phyloP scores from a whole-genome alignment of 2,329 filamentous ascomycete species.

The Xylariales sp. region DNA sequence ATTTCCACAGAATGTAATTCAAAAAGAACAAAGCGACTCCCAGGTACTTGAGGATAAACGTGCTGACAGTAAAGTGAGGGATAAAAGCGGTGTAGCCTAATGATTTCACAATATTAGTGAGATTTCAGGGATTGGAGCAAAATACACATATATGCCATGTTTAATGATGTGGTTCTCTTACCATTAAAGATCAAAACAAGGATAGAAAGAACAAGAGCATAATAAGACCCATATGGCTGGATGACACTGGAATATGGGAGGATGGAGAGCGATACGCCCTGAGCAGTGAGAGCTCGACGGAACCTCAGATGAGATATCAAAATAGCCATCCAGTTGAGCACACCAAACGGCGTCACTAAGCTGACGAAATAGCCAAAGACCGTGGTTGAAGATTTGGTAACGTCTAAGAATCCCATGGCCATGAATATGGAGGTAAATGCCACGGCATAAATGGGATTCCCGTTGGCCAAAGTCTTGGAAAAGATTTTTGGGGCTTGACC shows the following conservation, averaged over 20 bases:
- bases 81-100: background rate
- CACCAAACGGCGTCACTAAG: background rate
- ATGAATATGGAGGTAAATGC: slow-evolving; percentile 50
- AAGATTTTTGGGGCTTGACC: slow-evolving; percentile 46
- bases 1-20: background rate
- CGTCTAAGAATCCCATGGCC: slow-evolving; percentile 49
- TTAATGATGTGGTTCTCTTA: no score
- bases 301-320: background rate
- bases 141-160: no score
- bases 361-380: background rate
- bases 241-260: background rate
- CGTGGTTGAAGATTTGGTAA: background rate
- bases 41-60: background rate
- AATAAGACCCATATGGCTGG: background rate
- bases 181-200: background rate
- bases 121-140: no score
- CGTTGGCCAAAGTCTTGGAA: slow-evolving; percentile 43
- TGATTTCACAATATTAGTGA: no score
- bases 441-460: slow-evolving; percentile 59
- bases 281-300: background rate
- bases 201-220: background rate
- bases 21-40: background rate
- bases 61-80: background rate
- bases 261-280: background rate
- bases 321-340: background rate